Percentiles rank a stretch among this genome's conserved stretches.
Evolutionary conservation across 495 filamentous ascomycete species (phyloP).

Genomic region (Bathelium albidoporum): DNA sequence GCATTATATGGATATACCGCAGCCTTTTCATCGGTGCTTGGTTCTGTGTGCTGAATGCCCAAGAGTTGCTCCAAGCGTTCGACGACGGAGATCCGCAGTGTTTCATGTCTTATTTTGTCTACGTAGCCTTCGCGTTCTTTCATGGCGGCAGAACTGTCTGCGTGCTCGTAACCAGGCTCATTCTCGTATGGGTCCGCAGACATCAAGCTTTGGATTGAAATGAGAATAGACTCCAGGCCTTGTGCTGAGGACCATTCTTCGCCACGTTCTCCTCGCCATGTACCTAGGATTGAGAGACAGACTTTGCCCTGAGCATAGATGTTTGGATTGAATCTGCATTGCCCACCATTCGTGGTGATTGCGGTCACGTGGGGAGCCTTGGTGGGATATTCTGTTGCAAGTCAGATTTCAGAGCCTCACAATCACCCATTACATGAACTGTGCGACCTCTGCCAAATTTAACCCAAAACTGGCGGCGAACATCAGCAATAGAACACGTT

Average conservation of each 20-base stretch:
- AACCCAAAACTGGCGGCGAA: conserved; percentile 44
- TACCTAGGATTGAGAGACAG: conserved; percentile 74
- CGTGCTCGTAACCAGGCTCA: conserved; percentile 83
- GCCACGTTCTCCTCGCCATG: conserved; percentile 79
- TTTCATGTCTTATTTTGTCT: conserved; percentile 92
- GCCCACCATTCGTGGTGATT: conserved; percentile 76
- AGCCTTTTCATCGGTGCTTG: conserved; percentile 23
- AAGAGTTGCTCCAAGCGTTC: conserved; percentile 74
- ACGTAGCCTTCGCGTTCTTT: conserved; percentile 70
- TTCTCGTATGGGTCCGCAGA: conserved; percentile 91
- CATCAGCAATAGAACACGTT: conserved; percentile 7
- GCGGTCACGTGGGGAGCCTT: conserved; percentile 67
- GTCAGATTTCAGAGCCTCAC: conserved; percentile 23
- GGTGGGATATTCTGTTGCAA: conserved; percentile 68
- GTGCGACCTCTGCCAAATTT: conserved; percentile 53
- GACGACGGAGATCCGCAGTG: conserved; percentile 75
- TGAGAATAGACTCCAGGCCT: conserved; percentile 83
- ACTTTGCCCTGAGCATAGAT: conserved; percentile 88
- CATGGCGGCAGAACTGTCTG: conserved; percentile 51
- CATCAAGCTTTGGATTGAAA: conserved; percentile 95
- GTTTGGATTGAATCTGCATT: conserved; percentile 90
- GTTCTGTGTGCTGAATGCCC: conserved; percentile 43
- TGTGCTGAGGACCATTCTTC: conserved; percentile 97
- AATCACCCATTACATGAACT: conserved; percentile 12
- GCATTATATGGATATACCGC: conserved; percentile 34